Percentiles rank a stretch among this genome's conserved stretches.
Evolutionary conservation across 768 basidiomycete genomes (phyloP).

Genomic region (Macrolepiota fuliginosa): DNA sequence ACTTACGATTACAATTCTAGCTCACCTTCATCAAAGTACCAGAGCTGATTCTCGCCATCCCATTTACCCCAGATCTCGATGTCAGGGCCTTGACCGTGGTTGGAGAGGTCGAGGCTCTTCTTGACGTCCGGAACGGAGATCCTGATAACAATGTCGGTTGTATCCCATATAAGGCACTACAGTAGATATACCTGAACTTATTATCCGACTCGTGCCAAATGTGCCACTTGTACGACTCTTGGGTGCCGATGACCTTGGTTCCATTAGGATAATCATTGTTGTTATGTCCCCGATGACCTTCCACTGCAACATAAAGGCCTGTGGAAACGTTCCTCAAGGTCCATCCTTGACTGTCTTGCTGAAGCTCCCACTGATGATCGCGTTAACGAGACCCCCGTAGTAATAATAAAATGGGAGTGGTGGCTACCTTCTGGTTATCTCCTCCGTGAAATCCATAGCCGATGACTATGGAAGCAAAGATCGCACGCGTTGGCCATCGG

Average conservation of each 20-base stretch:
- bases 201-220: constrained; percentile 26
- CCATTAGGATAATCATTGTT: constrained; percentile 24
- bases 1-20: neutral
- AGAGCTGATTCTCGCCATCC: constrained; percentile 39
- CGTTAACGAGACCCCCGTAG: neutral
- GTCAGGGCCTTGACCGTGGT: constrained; percentile 40
- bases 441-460: constrained; percentile 20
- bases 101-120: constrained; percentile 37
- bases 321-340: constrained; percentile 30
- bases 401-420: neutral
- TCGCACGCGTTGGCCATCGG: neutral
- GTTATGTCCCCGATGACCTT: constrained; percentile 3
- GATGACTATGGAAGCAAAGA: neutral
- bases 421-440: constrained; percentile 39
- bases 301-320: constrained; percentile 29
- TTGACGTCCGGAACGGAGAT: constrained; percentile 33
- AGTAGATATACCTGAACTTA: constrained; percentile 23
- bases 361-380: constrained; percentile 32
- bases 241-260: constrained; percentile 24
- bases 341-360: constrained; percentile 22
- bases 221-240: constrained; percentile 31
- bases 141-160: constrained; percentile 21
- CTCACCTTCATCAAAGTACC: constrained; percentile 22
- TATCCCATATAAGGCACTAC: neutral
- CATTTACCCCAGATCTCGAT: constrained; percentile 41